Percentiles rank a stretch among this genome's conserved stretches.
phyloP scores from a whole-genome alignment of 768 basidiomycete genomes.

The Hemileccinum impolitum region DNA sequence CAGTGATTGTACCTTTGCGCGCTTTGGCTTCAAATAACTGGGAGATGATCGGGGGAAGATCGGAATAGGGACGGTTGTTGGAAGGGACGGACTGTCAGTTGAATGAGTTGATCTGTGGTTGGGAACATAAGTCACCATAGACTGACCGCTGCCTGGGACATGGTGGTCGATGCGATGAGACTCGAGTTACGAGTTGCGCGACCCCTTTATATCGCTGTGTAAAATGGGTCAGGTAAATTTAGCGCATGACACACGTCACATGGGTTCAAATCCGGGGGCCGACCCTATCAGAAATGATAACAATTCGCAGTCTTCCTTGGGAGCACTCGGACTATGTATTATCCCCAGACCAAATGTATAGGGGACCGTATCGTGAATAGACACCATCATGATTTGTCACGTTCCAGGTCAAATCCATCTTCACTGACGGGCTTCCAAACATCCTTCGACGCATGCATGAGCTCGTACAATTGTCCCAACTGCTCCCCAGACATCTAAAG shows the following conservation, averaged over 20 bases:
- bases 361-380: neutral
- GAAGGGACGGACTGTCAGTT: slow-evolving; percentile 38
- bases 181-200: neutral
- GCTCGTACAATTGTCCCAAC: slow-evolving; percentile 88
- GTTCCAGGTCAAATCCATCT: slow-evolving; percentile 2
- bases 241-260: slow-evolving; percentile 1
- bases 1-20: slow-evolving; percentile 44
- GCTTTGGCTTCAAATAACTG: slow-evolving; percentile 65
- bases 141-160: slow-evolving; percentile 41
- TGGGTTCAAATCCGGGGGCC: neutral
- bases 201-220: slow-evolving; percentile 14
- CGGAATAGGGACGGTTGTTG: slow-evolving; percentile 42
- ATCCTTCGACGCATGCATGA: slow-evolving; percentile 88
- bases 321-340: slow-evolving; percentile 4
- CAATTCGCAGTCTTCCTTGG: slow-evolving; percentile 1
- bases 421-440: slow-evolving; percentile 66
- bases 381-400: slow-evolving; percentile 11
- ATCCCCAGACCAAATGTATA: slow-evolving; percentile 9
- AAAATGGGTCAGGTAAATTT: slow-evolving; percentile 1
- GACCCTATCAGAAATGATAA: neutral
- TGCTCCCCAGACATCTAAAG: slow-evolving; percentile 85
- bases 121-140: neutral
- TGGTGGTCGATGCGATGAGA: slow-evolving; percentile 14
- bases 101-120: neutral
- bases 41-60: slow-evolving; percentile 49